Base-by-base conservation (phyloP, 2,329 filamentous ascomycete species). In the Sarocladiaceae sp. region DNA sequence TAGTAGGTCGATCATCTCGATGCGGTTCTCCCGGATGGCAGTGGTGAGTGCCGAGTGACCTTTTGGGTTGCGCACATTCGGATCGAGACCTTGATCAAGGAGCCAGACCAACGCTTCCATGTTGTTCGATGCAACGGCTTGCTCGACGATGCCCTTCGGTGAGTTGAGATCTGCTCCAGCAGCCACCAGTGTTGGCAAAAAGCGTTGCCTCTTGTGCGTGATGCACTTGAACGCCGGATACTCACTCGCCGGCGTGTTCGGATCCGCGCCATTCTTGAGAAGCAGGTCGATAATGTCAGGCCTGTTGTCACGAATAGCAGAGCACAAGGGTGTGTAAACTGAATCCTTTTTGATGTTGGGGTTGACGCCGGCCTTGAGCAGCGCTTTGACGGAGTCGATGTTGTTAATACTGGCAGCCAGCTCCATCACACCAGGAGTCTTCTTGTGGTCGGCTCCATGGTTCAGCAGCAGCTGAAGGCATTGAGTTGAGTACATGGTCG, bases 201-300 rank as follows among this genome's bases (percentile, higher is more conserved):
- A 76, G 15, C 83, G 76, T 0, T 75, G 63, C 19, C 80, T 72
- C 55, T 79, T 72, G 56, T 85, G 81, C 0, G 80, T 83, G 19
- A 85, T 72, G 48, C 80, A 84, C 57, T 85, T 84, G 69, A 80
- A 84, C 4, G 73, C 67, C 0, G 82, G 82, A 53, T 81, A 83
- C 54, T 85, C 81, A 35, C 75, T 72, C 1, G 80, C 78, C 6
- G 71, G 71, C 0, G 78, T 58, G 52, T 85, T 85, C 12, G 80
- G 78, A 49, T 83, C 74, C 0, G 81, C 82, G 3, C 76, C 73
- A 51, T 71, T 70, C 40, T 59, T 57, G 13, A 80, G 64, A 3
- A 85, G 69, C 11, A 83, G 71, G 12, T 74, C 65, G 41, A 85
- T 70, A 29, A 85, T 78, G 12, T 83, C 78, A 18, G 65, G 57